Evolutionary conservation across 805 yeast species (phyloP), one percentile per base, ranked within the genome.

Genomic region (Saccharomycopsis sp.): DNA sequence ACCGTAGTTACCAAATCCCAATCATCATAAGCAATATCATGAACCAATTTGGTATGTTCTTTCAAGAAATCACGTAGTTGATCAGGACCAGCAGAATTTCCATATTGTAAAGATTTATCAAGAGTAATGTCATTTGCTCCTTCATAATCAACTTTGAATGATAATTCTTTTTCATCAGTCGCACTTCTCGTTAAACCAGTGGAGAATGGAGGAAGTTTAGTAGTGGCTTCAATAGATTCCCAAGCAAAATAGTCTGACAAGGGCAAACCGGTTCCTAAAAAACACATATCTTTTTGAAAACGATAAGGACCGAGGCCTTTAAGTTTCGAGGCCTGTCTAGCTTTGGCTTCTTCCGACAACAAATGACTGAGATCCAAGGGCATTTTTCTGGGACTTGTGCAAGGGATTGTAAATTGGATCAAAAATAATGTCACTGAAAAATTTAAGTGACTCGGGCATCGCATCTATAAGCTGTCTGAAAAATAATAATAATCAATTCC

Each of bases 231-330:
- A 31, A 82, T 56, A 46, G 69, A 66, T 48, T 80, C 77, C 59
- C 80, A 77, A 12, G 94, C 92, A 67, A 83, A 83, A 57, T 77
- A 71, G 40, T 76, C 81, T 3, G 88, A 62, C 51, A 79, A 67
- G 2, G 94, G 94, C 51, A 84, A 71, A 1, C 94, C 94, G 41
- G 92, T 94, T 31, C 89, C 94, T 37, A 83, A 69, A 50, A 80
- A 81, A 34, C 80, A 73, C 53, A 83, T 66, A 19, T 72, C 70
- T 15, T 85, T 86, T 41, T 19, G 20, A 5, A n/a, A 12, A 12
- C 29, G 31, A 27, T 36, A 31, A 5, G 21, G 23, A 23, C n/a
- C 34, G 12, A 31, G 12, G 10, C 15, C 23, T 23, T 40, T 40
- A 14, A 40, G 31, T 13, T 19, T 23, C 3, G 44, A 40, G 4